These are phyloP conservation scores for Backusella circina DNA, from an alignment of 192 early-diverging fungal species.

Conservation along the genomic window DNA sequence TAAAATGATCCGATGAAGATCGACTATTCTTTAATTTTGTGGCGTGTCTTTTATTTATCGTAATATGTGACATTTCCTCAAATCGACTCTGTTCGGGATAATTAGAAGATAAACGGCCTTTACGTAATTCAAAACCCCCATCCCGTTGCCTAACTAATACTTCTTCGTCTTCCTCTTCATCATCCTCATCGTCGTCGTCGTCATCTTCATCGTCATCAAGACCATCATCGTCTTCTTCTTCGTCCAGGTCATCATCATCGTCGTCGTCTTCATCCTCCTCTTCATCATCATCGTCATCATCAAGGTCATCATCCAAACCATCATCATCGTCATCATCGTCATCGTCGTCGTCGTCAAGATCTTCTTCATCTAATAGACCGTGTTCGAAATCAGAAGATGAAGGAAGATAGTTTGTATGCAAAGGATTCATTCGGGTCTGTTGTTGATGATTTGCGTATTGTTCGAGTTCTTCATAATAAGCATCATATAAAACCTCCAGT, in stretches of 20 bases:
- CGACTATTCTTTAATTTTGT: neutral
- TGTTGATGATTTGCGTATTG: slow-evolving; percentile 78
- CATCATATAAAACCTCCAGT: slow-evolving; percentile 80
- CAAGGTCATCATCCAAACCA: slow-evolving; percentile 39
- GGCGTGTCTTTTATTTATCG: neutral
- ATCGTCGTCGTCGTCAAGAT: slow-evolving; percentile 24
- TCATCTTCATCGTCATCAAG: neutral
- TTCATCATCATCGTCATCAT: slow-evolving; percentile 55
- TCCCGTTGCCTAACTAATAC: neutral
- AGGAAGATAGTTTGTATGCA: neutral
- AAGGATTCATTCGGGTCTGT: slow-evolving; percentile 11
- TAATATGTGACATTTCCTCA: neutral
- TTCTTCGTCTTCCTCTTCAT: neutral
- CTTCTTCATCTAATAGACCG: slow-evolving; percentile 40
- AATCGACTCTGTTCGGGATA: neutral
- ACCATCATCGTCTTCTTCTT: neutral
- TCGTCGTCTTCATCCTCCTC: slow-evolving; percentile 40
- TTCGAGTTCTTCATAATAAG: slow-evolving; percentile 87
- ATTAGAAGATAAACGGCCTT: neutral
- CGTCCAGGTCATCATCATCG: neutral
- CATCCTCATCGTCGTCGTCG: neutral
- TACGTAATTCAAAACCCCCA: neutral
- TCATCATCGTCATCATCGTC: slow-evolving; percentile 38
- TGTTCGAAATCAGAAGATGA: neutral
- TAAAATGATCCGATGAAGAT: slow-evolving; percentile 37